These are phyloP conservation scores for Solanum chilense DNA, from an alignment of 257 asterid genomes.

Conservation along the genomic window DNA sequence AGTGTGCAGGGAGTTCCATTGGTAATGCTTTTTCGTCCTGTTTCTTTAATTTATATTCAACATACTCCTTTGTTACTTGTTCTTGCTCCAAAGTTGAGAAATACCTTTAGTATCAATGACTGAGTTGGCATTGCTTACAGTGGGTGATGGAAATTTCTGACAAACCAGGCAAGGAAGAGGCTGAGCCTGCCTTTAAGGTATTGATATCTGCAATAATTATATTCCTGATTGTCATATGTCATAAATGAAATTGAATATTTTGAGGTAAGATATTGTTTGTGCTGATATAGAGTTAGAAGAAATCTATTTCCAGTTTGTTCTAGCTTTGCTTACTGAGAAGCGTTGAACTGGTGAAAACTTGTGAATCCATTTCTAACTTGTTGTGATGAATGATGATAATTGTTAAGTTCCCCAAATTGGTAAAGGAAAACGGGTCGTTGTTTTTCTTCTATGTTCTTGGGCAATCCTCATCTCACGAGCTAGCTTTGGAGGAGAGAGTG, in stretches of 20 bases:
- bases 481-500: background rate
- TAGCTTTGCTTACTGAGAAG: background rate
- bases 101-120: background rate
- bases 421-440: background rate
- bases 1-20: constrained; percentile 48
- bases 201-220: background rate
- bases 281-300: background rate
- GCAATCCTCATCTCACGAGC: background rate
- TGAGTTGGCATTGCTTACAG: constrained; percentile 8
- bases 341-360: background rate
- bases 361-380: background rate
- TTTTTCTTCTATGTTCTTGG: background rate
- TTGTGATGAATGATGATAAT: background rate
- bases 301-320: background rate
- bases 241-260: background rate
- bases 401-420: background rate
- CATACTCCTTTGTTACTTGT: background rate
- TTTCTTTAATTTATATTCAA: background rate
- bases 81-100: background rate
- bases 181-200: constrained; percentile 66
- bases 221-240: background rate
- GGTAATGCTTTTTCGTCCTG: constrained; percentile 25
- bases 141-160: constrained; percentile 63
- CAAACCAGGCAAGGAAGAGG: constrained; percentile 43
- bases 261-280: background rate